phyloP scores from a whole-genome alignment of 1,284 basidiomycete species.

The Ustilago esculenta region DNA sequence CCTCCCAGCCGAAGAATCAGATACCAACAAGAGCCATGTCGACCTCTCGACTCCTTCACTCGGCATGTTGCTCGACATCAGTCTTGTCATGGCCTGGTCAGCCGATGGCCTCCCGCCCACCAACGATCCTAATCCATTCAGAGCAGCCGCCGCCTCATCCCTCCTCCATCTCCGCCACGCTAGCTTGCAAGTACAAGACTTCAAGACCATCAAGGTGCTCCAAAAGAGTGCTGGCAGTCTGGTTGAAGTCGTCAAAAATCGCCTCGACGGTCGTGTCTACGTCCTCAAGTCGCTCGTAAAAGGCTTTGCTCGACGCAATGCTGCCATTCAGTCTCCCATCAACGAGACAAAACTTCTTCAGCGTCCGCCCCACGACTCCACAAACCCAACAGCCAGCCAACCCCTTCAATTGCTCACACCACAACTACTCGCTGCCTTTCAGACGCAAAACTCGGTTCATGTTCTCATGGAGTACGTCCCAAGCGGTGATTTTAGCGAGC shows the following conservation, averaged over 20 bases:
- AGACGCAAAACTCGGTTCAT: constrained; percentile 59
- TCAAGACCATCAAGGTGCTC: constrained; percentile 54
- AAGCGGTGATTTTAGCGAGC: constrained; percentile 63
- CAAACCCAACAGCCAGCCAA: neutral
- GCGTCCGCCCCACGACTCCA: constrained; percentile 3
- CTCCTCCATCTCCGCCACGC: constrained; percentile 27
- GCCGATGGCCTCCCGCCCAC: constrained; percentile 26
- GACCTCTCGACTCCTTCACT: neutral
- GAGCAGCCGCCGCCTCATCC: constrained; percentile 23
- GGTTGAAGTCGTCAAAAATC: constrained; percentile 62
- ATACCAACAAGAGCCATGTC: constrained; percentile 4
- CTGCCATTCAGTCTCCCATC: constrained; percentile 55
- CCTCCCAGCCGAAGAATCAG: neutral
- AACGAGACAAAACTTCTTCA: constrained; percentile 57
- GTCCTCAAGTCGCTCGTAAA: constrained; percentile 65
- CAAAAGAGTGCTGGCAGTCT: constrained; percentile 58
- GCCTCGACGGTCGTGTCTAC: constrained; percentile 60
- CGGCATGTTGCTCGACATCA: constrained; percentile 45
- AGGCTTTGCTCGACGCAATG: constrained; percentile 57
- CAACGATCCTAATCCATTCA: constrained; percentile 39
- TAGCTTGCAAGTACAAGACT: constrained; percentile 49
- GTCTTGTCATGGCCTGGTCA: constrained; percentile 51
- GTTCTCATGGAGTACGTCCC: constrained; percentile 65
- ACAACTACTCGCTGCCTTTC: constrained; percentile 60
- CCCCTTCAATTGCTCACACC: constrained; percentile 41